A percentile compares a stretch with the other conserved stretches of the same genome.
Conservation (phyloP, 2,329 filamentous ascomycete genomes). For the Ophiocordyceps camponoti-saundersi region DNA sequence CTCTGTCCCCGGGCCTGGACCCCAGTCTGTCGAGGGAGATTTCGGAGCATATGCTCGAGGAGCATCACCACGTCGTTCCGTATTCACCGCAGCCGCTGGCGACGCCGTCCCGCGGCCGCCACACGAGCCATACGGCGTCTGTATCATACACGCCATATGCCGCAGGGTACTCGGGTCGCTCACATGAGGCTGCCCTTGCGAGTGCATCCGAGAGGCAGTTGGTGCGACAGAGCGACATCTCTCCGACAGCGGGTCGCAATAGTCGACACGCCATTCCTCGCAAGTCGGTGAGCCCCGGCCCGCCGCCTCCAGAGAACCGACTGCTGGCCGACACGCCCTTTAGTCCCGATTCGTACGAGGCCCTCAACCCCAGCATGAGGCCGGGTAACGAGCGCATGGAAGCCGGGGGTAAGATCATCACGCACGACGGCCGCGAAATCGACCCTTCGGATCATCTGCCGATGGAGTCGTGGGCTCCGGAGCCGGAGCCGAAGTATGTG, state of each 20-base stretch:
- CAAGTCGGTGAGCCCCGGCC: conserved; percentile 60
- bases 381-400: conserved; percentile 25
- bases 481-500: conserved; percentile 39
- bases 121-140: conserved; percentile 13
- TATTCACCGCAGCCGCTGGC: conserved; percentile 23
- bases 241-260: conserved; percentile 24
- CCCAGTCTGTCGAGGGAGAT: conserved; percentile 37
- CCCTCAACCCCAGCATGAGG: conserved; percentile 44
- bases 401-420: conserved; percentile 53
- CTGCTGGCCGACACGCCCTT: conserved; percentile 49
- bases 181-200: conserved; percentile 26
- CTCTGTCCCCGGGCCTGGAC: conserved; percentile 44
- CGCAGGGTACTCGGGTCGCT: conserved; percentile 18
- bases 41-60: conserved; percentile 39
- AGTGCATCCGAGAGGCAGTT: conserved; percentile 12
- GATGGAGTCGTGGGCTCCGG: conserved; percentile 60
- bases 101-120: conserved; percentile 24
- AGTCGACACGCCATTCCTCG: conserved; percentile 40
- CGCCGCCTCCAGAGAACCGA: conserved; percentile 30
- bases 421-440: conserved; percentile 57
- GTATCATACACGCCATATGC: conserved; percentile 10
- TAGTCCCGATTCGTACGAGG: conserved; percentile 59
- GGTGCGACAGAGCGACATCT: conserved; percentile 13
- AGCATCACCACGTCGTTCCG: conserved; percentile 28
- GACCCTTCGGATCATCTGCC: conserved; percentile 71